Percentiles rank a stretch among this genome's conserved stretches.
Evolutionary conservation across 768 basidiomycete species (phyloP).

Genomic region (Pleurotus pulmonarius): DNA sequence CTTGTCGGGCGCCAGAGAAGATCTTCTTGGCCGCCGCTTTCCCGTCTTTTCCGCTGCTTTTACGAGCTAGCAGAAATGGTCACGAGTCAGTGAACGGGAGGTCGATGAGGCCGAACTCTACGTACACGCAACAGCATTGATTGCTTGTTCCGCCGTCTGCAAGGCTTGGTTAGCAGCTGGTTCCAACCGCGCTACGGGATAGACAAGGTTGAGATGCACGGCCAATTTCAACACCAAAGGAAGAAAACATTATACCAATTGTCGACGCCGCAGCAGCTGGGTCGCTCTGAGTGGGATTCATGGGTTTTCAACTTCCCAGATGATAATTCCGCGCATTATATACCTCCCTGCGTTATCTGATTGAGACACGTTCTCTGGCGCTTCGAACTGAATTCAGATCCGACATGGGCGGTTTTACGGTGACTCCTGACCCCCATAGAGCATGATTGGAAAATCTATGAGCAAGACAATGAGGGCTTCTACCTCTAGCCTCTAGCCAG

Average conservation of each 20-base stretch:
- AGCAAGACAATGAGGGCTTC: too few species aligned
- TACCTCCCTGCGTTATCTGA: too few species aligned
- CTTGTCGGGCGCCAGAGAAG: background rate
- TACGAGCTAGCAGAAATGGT: background rate
- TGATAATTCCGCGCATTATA: too few species aligned
- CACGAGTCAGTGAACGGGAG: background rate
- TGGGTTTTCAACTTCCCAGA: too few species aligned
- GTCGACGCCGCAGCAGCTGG: background rate
- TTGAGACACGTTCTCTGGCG: too few species aligned
- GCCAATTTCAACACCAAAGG: background rate
- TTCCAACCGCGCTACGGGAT: background rate
- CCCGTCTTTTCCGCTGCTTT: slow-evolving; percentile 4
- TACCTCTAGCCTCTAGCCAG: too few species aligned
- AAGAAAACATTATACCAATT: background rate
- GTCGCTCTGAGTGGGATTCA: too few species aligned
- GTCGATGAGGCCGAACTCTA: background rate
- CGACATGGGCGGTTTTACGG: too few species aligned
- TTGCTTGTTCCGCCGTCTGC: slow-evolving; percentile 1
- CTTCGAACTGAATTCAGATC: too few species aligned
- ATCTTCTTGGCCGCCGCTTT: slow-evolving; percentile 4
- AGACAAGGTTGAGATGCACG: too few species aligned
- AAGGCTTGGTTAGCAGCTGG: background rate
- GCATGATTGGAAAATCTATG: too few species aligned
- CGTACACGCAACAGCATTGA: slow-evolving; percentile 3
- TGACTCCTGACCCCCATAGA: too few species aligned